phyloP scores from a whole-genome alignment of 2,329 filamentous ascomycete species.

The Sporothrix humicola region DNA sequence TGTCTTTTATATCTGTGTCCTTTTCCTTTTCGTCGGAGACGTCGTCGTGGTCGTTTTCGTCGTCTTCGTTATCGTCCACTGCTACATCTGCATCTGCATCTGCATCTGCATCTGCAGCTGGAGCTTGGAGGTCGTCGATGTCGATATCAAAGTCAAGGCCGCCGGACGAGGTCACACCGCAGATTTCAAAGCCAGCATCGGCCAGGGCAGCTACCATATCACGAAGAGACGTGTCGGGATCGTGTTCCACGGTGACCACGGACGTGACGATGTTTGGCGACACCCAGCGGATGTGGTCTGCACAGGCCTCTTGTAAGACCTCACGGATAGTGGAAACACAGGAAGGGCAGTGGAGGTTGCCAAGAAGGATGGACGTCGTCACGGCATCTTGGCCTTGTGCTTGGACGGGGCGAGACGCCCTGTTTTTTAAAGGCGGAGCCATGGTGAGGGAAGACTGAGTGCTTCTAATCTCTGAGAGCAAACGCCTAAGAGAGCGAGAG shows the following conservation, averaged over 20 bases:
- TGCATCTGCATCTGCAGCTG: neutral
- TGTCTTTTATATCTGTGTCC: conserved; percentile 14
- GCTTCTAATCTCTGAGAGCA: neutral
- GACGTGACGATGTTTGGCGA: conserved; percentile 75
- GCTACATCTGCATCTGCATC: no score
- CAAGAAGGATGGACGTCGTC: conserved; percentile 68
- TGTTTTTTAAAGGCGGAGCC: conserved; percentile 41
- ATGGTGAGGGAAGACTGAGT: conserved; percentile 31
- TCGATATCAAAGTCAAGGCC: conserved; percentile 38
- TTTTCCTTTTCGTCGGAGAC: conserved; percentile 2
- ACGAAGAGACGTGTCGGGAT: conserved; percentile 52
- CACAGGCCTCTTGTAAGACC: conserved; percentile 57
- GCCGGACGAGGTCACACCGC: conserved; percentile 50
- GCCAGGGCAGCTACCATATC: conserved; percentile 56
- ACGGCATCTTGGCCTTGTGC: conserved; percentile 39
- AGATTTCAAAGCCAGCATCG: conserved; percentile 64
- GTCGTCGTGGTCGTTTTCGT: neutral
- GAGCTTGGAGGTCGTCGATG: neutral
- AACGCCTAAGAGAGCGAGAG: neutral
- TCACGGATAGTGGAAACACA: conserved; percentile 71
- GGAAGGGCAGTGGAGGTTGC: conserved; percentile 78
- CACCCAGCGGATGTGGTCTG: conserved; percentile 59
- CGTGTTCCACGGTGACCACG: conserved; percentile 66
- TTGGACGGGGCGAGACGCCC: conserved; percentile 33
- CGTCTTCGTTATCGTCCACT: neutral